Evolutionary conservation across 768 basidiomycete species (phyloP), one percentile per base, ranked within the genome.

Genomic region (Agrocybe pediades): DNA sequence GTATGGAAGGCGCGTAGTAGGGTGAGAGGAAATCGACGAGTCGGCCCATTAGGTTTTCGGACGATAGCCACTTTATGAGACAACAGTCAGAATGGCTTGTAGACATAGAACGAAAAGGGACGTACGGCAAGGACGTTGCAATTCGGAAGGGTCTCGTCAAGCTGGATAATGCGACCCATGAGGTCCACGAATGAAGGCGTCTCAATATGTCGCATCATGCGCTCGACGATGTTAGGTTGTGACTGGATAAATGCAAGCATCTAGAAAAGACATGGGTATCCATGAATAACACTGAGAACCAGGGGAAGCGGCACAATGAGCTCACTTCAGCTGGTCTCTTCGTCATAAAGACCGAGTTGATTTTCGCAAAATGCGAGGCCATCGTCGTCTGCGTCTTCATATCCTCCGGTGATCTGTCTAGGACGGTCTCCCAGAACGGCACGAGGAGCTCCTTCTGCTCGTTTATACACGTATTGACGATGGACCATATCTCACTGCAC

Each of bases 401-500:
- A 55, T 93, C 92, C 41, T 93, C 91, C 15, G 90, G 79, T 2
- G 88, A 78, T 62, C 84, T 79, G 65, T 92, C 89, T 24, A 93
- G 75, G 16, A 93, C 86, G 16, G 84, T 85, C 70, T 97, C 92
- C 95, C 95, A 97, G 76, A 97, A 96, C 9, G 92, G 90, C 33
- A 79, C 74, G 48, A 98, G 79, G 49, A 97, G 78, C 53, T 88
- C 83, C 9, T 85, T 77, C 47, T 82, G 77, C 62, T 88, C 77
- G 62, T 79, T 80, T 62, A 96, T 76, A 62, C 93, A 91, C 1
- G 92, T 92, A 71, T 95, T 93, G 44, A 94, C 86, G 64, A 98
- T 92, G 19, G 89, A 90, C 88, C 94, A 97, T 71, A 96, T 88
- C 62, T 96, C 95, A 70, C 92, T 90, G 73, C 94, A 95, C 27